Evolutionary conservation across 805 yeast species (phyloP).

Genomic region (Saccharomyces cerevisiae): DNA sequence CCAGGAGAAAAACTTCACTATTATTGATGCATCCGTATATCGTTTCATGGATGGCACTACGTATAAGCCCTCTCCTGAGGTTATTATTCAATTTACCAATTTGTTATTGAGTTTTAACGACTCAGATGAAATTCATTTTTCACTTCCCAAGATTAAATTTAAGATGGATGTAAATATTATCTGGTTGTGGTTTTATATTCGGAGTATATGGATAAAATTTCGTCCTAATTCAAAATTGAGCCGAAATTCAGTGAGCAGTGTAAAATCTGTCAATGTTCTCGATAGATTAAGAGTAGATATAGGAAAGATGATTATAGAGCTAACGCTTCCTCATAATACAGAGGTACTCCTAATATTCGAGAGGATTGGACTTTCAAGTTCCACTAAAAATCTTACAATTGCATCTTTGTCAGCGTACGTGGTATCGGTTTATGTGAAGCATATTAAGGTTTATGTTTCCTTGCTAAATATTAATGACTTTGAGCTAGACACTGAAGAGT

Average conservation of each 20-base stretch:
- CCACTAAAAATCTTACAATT: constrained; percentile 3
- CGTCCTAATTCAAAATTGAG: not conserved
- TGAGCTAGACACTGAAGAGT: constrained; percentile 6
- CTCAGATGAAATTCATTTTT: not conserved
- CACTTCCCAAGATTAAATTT: constrained; percentile 17
- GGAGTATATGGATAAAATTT: constrained; percentile 6
- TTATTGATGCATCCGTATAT: constrained; percentile 13
- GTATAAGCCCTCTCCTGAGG: constrained; percentile 8
- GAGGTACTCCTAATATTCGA: constrained; percentile 16
- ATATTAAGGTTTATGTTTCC: constrained; percentile 15
- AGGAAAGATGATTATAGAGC: constrained; percentile 19
- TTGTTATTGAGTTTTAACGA: constrained; percentile 4
- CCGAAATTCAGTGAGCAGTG: not conserved
- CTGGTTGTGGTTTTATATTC: constrained; percentile 22
- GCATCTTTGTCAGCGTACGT: constrained; percentile 14
- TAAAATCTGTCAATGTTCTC: not conserved
- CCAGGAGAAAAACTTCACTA: constrained; percentile 6
- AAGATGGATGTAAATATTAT: constrained; percentile 25
- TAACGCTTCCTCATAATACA: constrained; percentile 21
- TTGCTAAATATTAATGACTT: constrained; percentile 14
- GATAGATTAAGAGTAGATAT: constrained; percentile 4
- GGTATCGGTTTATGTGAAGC: constrained; percentile 24
- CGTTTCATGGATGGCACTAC: constrained; percentile 19
- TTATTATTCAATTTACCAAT: constrained; percentile 11
- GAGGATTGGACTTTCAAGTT: constrained; percentile 4